Base-by-base conservation (phyloP, 202 grass and related monocot species). In the Bolboschoenoplectus hybrid region DNA sequence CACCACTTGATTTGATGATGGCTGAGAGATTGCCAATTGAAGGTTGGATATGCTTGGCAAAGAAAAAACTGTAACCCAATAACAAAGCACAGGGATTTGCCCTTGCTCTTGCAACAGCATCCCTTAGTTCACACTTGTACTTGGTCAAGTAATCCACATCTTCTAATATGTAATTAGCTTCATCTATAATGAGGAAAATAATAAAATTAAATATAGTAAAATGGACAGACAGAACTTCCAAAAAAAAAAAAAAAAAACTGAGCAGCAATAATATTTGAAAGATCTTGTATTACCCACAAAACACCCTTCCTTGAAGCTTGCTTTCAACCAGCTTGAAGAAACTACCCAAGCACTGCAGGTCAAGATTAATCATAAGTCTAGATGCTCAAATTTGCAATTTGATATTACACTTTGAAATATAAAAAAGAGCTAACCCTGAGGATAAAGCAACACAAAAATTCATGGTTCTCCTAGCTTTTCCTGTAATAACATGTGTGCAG, bases 321-420 rank as follows among this genome's bases (percentile, higher is more conserved):
- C 87, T 87, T 94, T 97, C 66, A 97, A 55, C 95, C 95, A 94
- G 67, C 90, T 91, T 63, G 95, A 86, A 82, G 91, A 93, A 85
- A 97, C 81, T 86, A 97, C 89, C 95, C 95, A 97, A 66, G 95
- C 91, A 85, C 95, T 97, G 87, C 85, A 92, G 81, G 17, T 38
- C 35, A 87, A 20, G 61, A 76, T 5, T 70, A 60, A 70, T 20
- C 17, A 26, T 51, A 83, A 65, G 36, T 47, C 16, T 69, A 66
- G 26, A 84, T 49, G 85, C 39, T 55, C 50, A 56, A 57, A 79
- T 57, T 57, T 41, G 20, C 51, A 79, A 79, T 38, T 58, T 79
- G 32, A 16, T 71, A 34, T 63, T 40, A 58, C 20, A 57, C 41
- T 6, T 34, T 36, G 77, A 50, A 85, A 85, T 69, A 36, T 44